Conservation (phyloP, 2,329 filamentous ascomycete genomes). For the Graphiopsis chlorocephala region DNA sequence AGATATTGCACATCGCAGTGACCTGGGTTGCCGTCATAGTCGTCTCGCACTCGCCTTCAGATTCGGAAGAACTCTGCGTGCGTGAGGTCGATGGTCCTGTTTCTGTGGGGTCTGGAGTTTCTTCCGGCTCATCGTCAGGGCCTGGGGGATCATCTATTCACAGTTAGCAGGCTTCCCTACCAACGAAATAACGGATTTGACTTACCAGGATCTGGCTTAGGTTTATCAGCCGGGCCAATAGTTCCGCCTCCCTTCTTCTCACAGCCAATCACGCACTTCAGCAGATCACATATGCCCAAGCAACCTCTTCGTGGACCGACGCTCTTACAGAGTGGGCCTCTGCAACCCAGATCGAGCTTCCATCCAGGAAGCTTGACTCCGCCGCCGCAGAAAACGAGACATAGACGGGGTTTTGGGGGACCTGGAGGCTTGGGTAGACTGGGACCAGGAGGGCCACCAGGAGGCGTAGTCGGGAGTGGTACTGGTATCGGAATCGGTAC, state of each 20-base stretch:
- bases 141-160: neutral
- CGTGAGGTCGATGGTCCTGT: neutral
- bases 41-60: slow-evolving; percentile 6
- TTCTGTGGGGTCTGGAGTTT: too few relatives aligned
- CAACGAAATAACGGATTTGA: neutral
- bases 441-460: neutral
- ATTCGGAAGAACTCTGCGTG: neutral
- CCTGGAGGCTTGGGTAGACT: neutral
- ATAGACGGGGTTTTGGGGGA: neutral
- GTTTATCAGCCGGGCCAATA: neutral
- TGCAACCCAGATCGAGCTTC: neutral
- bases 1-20: slow-evolving; percentile 11
- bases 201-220: neutral
- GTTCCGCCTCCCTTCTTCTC: neutral
- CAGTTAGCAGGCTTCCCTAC: too few relatives aligned
- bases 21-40: neutral
- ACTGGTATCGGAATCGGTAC: neutral
- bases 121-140: neutral
- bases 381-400: neutral
- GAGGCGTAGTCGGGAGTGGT: neutral
- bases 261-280: slow-evolving; percentile 1
- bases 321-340: neutral
- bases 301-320: neutral
- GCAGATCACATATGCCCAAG: neutral
- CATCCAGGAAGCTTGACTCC: neutral